Conservation (phyloP, 495 filamentous ascomycete genomes). For the Hyphodiscus hymeniophilus region DNA sequence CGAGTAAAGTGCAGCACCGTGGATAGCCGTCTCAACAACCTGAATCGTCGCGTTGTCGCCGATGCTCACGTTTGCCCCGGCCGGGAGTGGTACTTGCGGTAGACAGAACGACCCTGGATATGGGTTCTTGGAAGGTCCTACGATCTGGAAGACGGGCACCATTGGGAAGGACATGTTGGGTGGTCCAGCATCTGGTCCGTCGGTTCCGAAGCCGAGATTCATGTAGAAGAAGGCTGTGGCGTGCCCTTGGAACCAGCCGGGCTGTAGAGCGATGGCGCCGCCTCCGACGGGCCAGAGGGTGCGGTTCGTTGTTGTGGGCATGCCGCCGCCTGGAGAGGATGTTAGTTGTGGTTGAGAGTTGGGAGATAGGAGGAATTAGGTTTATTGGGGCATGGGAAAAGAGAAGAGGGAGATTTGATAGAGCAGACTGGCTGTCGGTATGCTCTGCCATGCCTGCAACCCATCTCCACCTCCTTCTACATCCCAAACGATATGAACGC, state of each 20-base stretch:
- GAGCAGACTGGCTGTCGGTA: neutral
- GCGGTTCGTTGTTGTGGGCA: constrained; percentile 69
- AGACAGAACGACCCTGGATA: constrained; percentile 87
- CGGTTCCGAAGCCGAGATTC: constrained; percentile 82
- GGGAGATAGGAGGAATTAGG: neutral
- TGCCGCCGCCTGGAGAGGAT: constrained; percentile 66
- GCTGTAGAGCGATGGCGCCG: constrained; percentile 80
- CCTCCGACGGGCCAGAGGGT: constrained; percentile 86
- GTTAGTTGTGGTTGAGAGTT: neutral
- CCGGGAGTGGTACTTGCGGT: constrained; percentile 81
- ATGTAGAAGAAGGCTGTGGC: constrained; percentile 79
- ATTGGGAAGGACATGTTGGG: constrained; percentile 86
- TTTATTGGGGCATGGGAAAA: too few species aligned
- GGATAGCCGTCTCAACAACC: constrained; percentile 78
- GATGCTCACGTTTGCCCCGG: constrained; percentile 56
- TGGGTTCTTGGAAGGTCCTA: constrained; percentile 69
- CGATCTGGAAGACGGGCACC: constrained; percentile 76
- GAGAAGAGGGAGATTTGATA: neutral
- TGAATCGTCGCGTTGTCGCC: constrained; percentile 95
- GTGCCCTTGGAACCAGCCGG: constrained; percentile 93
- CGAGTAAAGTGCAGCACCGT: constrained; percentile 85
- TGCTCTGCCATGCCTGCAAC: neutral
- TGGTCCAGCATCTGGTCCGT: constrained; percentile 49
- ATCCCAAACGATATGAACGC: neutral
- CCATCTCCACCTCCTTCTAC: neutral